phyloP scores from a whole-genome alignment of 2,329 filamentous ascomycete genomes.

The Zarea fungicola region DNA sequence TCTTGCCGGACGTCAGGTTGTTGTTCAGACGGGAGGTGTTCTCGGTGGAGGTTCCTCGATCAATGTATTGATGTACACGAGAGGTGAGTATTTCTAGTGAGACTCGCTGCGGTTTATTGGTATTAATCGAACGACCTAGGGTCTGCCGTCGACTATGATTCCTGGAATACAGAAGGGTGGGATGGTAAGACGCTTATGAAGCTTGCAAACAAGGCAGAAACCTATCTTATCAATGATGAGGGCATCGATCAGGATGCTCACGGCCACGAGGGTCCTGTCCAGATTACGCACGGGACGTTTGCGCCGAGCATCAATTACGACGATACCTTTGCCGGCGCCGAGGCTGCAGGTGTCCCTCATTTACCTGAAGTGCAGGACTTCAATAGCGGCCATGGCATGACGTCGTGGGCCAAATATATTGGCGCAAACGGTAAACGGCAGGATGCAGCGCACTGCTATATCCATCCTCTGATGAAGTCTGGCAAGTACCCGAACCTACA shows the following conservation, averaged over 20 bases:
- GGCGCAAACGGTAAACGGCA: slow-evolving; percentile 44
- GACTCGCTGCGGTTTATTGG: too few species aligned
- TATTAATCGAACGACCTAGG: too few species aligned
- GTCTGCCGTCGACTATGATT: slow-evolving; percentile 47
- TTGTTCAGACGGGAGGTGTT: slow-evolving; percentile 22
- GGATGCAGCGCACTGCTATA: slow-evolving; percentile 47
- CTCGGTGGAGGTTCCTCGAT: slow-evolving; percentile 30
- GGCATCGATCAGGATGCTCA: slow-evolving; percentile 28
- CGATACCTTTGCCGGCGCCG: slow-evolving; percentile 45
- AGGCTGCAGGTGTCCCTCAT: slow-evolving; percentile 40
- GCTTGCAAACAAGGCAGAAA: slow-evolving; percentile 47
- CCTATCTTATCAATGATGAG: slow-evolving; percentile 38
- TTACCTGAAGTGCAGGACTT: slow-evolving; percentile 46
- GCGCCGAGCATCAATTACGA: slow-evolving; percentile 32
- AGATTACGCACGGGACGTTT: slow-evolving; percentile 44
- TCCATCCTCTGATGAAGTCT: slow-evolving; percentile 46
- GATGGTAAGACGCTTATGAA: slow-evolving; percentile 44
- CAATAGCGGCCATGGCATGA: slow-evolving; percentile 23
- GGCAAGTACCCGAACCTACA: slow-evolving; percentile 45
- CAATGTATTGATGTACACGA: slow-evolving; percentile 29
- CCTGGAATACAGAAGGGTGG: slow-evolving; percentile 49
- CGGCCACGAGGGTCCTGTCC: slow-evolving; percentile 44
- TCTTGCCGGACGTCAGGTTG: slow-evolving; percentile 20
- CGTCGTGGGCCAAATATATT: slow-evolving; percentile 44
- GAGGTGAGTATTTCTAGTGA: slow-evolving; percentile 8